A percentile compares a stretch with the other conserved stretches of the same genome.
These are phyloP conservation scores for Hevea brasiliensis DNA, from an alignment of 345 rosid species.

Conservation along the genomic window DNA sequence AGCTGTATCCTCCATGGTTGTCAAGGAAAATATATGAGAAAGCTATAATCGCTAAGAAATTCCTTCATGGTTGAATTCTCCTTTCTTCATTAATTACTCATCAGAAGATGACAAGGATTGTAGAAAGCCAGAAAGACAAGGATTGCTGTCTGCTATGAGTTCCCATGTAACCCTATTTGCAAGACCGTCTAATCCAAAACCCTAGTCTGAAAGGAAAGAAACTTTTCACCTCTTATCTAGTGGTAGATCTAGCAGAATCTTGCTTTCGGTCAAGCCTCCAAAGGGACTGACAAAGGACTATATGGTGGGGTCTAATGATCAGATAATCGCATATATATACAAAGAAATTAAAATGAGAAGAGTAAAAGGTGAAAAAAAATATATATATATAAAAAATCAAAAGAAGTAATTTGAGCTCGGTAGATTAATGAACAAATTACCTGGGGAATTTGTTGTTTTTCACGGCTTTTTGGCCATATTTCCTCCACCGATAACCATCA, in stretches of 20 bases:
- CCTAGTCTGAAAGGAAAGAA: background rate
- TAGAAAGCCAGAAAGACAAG: no score
- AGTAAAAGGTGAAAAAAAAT: background rate
- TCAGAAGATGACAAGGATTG: no score
- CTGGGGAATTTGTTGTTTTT: constrained; percentile 47
- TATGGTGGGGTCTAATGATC: background rate
- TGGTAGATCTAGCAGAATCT: constrained; percentile 9
- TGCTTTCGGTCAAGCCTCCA: constrained; percentile 6
- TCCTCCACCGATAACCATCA: constrained; percentile 79
- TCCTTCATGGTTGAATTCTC: no score
- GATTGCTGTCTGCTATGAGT: background rate
- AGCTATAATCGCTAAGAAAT: no score
- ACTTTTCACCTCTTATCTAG: background rate
- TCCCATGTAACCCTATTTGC: background rate
- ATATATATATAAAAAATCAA: no score
- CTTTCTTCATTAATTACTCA: no score
- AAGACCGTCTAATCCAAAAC: background rate
- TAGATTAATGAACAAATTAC: constrained; percentile 3
- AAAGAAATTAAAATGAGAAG: background rate
- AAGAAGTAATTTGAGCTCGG: background rate
- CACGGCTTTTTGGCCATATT: constrained; percentile 71
- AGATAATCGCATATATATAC: no score
- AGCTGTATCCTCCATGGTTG: no score
- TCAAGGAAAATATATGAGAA: no score
- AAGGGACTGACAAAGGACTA: background rate